Base-by-base conservation (phyloP, 805 yeast genomes). In the Candida bentonensis region DNA sequence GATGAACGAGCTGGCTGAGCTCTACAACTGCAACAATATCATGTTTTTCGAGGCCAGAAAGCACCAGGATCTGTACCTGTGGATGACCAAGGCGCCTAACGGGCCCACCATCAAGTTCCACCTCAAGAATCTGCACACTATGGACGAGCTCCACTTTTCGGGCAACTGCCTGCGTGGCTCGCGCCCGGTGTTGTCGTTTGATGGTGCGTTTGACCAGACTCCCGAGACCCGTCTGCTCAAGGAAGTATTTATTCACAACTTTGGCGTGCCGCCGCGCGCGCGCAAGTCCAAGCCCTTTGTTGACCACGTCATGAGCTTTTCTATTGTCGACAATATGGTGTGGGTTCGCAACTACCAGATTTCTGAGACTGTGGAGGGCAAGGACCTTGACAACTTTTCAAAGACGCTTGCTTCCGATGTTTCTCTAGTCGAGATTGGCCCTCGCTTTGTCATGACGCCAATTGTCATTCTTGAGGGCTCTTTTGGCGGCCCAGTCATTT, bases 321-420 rank as follows among this genome's bases (percentile, higher is more conserved):
- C 88, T 50, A 78, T 89, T 45, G 95, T 87, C 23, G 98, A 92
- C 64, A 82, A 82, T 58, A 88, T 88, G 66, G 73, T 92, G 47
- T 92, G 98, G 98, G 76, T 88, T 47, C 78, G 98, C 66, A 88
- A 87, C 65, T 92, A 81, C 61, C 97, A 92, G 67, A 86, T 92
- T 52, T 69, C 76, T 49, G 86, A 80, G 59, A 72, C 76, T 45
- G 75, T 73, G 41, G 66, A 70, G 51, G 52, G 51, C 21, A 46
- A 54, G 21, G 44, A 78, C 46, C 68, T 68, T 42, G 79, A 70
- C 46, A 64, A 62, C 34, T 65, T 59, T 15, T 64, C 63, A n/a
- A 47, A 47, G 34, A 51, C 52, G 13, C 50, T 42, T 22, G 64
- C 61, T 44, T 77, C 77, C 33, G 85, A 86, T 49, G 63, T 84